These are phyloP conservation scores for Debaryomyces coudertii DNA, from an alignment of 1,139 yeast species.

Conservation along the genomic window DNA sequence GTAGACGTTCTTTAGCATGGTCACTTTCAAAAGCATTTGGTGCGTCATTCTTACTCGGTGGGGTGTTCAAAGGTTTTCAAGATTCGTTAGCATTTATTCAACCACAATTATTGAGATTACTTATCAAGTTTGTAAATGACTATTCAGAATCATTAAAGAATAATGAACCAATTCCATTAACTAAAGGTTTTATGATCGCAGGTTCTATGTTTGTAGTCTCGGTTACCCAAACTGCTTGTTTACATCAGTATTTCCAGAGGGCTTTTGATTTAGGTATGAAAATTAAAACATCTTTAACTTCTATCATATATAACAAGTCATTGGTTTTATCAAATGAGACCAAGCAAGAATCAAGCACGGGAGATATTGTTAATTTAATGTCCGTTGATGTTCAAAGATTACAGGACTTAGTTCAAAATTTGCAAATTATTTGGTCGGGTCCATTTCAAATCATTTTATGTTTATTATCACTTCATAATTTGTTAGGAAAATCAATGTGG, in stretches of 20 bases:
- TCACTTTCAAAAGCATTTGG: conserved; percentile 77
- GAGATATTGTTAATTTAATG: conserved; percentile 96
- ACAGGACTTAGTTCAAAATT: conserved; percentile 85
- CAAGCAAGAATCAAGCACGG: conserved; percentile 79
- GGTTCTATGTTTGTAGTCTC: conserved; percentile 83
- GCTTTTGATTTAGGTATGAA: conserved; percentile 91
- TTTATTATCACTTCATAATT: conserved; percentile 69
- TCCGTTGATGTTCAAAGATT: conserved; percentile 94
- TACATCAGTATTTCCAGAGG: conserved; percentile 92
- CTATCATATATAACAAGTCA: conserved; percentile 80
- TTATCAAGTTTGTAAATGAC: conserved; percentile 82
- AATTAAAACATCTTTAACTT: conserved; percentile 76
- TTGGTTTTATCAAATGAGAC: conserved; percentile 83
- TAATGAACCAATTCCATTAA: conserved; percentile 57
- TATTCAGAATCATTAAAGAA: conserved; percentile 51
- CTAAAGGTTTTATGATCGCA: conserved; percentile 84
- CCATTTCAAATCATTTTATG: conserved; percentile 90
- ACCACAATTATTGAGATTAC: conserved; percentile 77
- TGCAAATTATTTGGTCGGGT: conserved; percentile 93
- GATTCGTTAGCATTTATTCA: conserved; percentile 85
- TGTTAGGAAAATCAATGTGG: conserved; percentile 95
- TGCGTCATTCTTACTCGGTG: conserved; percentile 66
- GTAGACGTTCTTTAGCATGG: conserved; percentile 64
- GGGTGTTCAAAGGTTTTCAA: conserved; percentile 74
- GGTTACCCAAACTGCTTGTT: conserved; percentile 75